These are phyloP conservation scores for Dryas octopetala DNA, from an alignment of 306 rosid genomes.

Conservation along the genomic window DNA sequence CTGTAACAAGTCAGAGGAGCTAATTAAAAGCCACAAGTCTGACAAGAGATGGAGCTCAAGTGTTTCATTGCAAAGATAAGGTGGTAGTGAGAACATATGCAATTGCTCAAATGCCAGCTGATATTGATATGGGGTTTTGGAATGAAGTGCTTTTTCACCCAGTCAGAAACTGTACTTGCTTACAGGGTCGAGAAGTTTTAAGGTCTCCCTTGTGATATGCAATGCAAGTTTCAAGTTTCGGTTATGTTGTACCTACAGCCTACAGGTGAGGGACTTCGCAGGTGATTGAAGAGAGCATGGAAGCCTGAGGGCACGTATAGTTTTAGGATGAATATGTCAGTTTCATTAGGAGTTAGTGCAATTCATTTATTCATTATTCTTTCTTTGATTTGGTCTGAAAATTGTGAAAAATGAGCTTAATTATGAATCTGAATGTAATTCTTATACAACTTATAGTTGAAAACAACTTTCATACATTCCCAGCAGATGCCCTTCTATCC, in stretches of 20 bases:
- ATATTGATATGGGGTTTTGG: constrained; percentile 20
- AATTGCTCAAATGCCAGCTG: constrained; percentile 41
- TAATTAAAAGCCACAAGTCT: constrained; percentile 30
- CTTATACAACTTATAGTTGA: constrained; percentile 29
- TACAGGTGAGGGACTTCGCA: constrained; percentile 20
- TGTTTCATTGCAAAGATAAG: constrained; percentile 45
- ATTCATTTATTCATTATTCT: constrained; percentile 52
- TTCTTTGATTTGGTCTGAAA: constrained; percentile 32
- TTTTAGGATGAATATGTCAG: constrained; percentile 41
- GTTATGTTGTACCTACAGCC: constrained; percentile 35
- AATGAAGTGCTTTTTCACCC: constrained; percentile 35
- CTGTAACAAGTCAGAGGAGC: constrained; percentile 60
- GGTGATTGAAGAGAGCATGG: constrained; percentile 27
- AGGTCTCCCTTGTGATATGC: constrained; percentile 30
- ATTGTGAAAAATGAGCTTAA: constrained; percentile 31
- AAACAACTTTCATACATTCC: constrained; percentile 28
- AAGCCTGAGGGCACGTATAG: constrained; percentile 34
- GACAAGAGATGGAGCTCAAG: constrained; percentile 33
- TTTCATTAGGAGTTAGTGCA: constrained; percentile 35
- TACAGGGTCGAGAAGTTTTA: constrained; percentile 30
- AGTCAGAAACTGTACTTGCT: constrained; percentile 36
- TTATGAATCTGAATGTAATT: constrained; percentile 36
- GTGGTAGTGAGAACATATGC: constrained; percentile 4
- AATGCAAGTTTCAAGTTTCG: constrained; percentile 29
- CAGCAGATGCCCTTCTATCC: neutral